Conservation (phyloP, 345 rosid genomes). For the Corymbia maculata region DNA sequence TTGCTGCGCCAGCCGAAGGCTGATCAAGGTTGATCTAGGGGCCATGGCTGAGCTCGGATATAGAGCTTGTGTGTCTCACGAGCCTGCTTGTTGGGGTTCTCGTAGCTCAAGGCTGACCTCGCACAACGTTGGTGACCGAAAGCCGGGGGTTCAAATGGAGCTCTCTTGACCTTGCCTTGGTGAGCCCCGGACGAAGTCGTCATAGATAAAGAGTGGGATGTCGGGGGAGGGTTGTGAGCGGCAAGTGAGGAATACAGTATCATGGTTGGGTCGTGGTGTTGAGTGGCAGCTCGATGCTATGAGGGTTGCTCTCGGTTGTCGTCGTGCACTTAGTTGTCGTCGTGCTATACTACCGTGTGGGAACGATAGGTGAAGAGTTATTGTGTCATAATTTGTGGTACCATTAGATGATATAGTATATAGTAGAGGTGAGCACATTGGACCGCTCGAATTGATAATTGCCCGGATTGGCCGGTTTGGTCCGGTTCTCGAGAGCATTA, state of each 20-base stretch:
- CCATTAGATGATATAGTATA: too few species aligned
- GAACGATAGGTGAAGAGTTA: background rate
- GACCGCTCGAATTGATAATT: too few species aligned
- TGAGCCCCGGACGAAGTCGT: background rate
- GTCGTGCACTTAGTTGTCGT: background rate
- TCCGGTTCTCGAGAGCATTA: too few species aligned
- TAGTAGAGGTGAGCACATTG: too few species aligned
- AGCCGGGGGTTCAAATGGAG: background rate
- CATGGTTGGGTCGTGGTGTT: background rate
- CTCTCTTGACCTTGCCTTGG: background rate
- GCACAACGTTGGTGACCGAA: background rate
- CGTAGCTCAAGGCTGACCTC: background rate
- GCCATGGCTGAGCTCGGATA: background rate
- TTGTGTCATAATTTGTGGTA: too few species aligned
- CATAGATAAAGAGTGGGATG: background rate
- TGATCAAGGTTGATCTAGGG: background rate
- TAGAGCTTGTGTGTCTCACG: background rate
- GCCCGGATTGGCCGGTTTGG: too few species aligned
- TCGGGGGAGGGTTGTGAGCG: background rate
- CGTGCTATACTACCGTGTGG: background rate
- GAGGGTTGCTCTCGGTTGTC: background rate
- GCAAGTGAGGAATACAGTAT: background rate
- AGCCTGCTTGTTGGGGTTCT: background rate
- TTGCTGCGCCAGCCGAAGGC: background rate
- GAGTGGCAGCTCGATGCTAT: background rate